These are phyloP conservation scores for Penicillium sp. DNA, from an alignment of 2,329 filamentous ascomycete species.

Conservation along the genomic window DNA sequence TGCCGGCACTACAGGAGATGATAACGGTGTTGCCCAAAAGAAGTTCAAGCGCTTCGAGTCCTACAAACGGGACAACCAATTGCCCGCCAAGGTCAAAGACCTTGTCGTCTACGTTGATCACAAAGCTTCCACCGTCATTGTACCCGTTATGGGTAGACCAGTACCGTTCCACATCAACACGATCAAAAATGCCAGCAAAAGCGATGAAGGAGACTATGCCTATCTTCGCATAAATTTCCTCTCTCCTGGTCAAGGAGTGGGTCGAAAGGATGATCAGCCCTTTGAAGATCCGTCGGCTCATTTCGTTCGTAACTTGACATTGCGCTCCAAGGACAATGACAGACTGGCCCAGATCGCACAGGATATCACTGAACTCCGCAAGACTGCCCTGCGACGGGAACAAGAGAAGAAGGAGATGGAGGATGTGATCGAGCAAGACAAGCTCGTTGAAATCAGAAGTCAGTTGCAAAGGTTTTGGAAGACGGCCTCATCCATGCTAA, in stretches of 20 bases:
- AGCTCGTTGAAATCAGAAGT: constrained; percentile 92
- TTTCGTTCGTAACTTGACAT: constrained; percentile 92
- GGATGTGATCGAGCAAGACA: constrained; percentile 98
- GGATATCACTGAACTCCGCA: constrained; percentile 95
- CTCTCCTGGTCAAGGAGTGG: constrained; percentile 94
- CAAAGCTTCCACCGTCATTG: constrained; percentile 84
- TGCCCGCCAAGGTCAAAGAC: constrained; percentile 78
- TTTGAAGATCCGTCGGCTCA: constrained; percentile 96
- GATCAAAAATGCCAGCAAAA: constrained; percentile 98
- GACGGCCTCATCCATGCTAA: neutral
- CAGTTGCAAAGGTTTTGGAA: constrained; percentile 38
- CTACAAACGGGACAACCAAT: constrained; percentile 95
- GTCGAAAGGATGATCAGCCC: constrained; percentile 93
- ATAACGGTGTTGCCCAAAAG: constrained; percentile 91
- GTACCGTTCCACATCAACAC: constrained; percentile 98
- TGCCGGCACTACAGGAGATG: constrained; percentile 75
- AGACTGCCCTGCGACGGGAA: constrained; percentile 84
- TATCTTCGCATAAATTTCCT: constrained; percentile 97
- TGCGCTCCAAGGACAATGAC: constrained; percentile 84
- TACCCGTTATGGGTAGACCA: constrained; percentile 95
- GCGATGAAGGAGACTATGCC: constrained; percentile 89
- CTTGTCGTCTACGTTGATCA: constrained; percentile 85
- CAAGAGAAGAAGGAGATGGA: constrained; percentile 99
- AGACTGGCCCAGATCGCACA: constrained; percentile 87
- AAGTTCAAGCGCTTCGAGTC: constrained; percentile 99